Conservation (phyloP, 2,329 filamentous ascomycete genomes). For the Didymella lethalis region DNA sequence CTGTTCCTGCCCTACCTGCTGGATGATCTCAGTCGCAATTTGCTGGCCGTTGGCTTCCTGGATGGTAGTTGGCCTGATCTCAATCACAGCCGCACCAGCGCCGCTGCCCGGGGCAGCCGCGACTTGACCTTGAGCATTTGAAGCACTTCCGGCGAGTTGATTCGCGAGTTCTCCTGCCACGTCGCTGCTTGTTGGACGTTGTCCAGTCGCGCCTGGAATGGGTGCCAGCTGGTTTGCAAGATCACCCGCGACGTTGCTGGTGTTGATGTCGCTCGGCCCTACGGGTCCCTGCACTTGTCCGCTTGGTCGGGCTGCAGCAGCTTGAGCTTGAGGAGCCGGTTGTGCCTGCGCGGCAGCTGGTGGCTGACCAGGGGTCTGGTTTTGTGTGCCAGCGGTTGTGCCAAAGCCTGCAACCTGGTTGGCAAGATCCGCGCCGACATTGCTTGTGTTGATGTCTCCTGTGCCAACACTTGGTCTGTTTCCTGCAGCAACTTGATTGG, state of each 20-base stretch:
- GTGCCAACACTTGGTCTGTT: conserved; percentile 16
- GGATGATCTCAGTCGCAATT: conserved; percentile 17
- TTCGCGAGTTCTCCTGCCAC: conserved; percentile 18
- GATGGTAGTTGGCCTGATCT: conserved; percentile 26
- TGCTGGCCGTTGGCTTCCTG: conserved; percentile 22
- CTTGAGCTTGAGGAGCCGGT: conserved; percentile 9
- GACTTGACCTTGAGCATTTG: conserved; percentile 10
- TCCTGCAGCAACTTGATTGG: conserved; percentile 32
- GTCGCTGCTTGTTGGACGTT: conserved; percentile 15
- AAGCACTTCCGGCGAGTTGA: conserved; percentile 11
- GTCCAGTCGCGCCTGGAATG: conserved; percentile 12
- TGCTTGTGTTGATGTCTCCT: conserved; percentile 20
- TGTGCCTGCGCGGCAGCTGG: conserved; percentile 13
- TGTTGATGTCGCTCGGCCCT: conserved; percentile 19
- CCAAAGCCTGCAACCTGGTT: conserved; percentile 34
- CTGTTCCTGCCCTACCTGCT: conserved; percentile 18
- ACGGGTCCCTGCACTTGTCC: conserved; percentile 13
- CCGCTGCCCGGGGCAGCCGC: conserved; percentile 16
- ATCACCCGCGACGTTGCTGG: conserved; percentile 25
- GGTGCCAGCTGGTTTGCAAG: conserved; percentile 33
- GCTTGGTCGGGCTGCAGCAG: conserved; percentile 8
- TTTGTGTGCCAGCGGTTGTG: conserved; percentile 14
- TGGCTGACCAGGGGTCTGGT: conserved; percentile 14
- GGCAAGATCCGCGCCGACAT: conserved; percentile 26
- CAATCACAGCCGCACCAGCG: conserved; percentile 15